Percentiles rank a stretch among this genome's conserved stretches.
These are phyloP conservation scores for Penicillium thymicola DNA, from an alignment of 2,329 filamentous ascomycete genomes.

Conservation along the genomic window DNA sequence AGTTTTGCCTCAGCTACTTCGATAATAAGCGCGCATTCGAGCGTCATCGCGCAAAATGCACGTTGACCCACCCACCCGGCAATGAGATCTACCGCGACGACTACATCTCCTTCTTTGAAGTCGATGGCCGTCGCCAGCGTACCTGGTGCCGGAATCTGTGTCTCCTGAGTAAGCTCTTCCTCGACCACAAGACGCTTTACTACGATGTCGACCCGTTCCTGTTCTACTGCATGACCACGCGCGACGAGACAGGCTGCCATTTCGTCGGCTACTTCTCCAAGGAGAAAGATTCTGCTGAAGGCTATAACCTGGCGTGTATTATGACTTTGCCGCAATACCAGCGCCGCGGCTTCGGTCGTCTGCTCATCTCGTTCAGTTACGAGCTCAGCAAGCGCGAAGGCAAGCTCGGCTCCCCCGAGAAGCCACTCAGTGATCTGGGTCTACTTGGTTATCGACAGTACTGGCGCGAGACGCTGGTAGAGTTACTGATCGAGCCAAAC, in stretches of 20 bases:
- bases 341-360: conserved; percentile 84
- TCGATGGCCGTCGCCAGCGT: conserved; percentile 93
- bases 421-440: conserved; percentile 90
- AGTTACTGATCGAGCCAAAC: conserved; percentile 72
- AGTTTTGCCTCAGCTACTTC: conserved; percentile 93
- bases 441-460: conserved; percentile 93
- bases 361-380: conserved; percentile 96
- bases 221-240: conserved; percentile 96
- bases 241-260: conserved; percentile 86
- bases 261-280: conserved; percentile 99
- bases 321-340: conserved; percentile 95
- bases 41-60: conserved; percentile 86
- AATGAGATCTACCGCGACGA: conserved; percentile 96
- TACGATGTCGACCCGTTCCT: conserved; percentile 97
- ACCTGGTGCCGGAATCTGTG: conserved; percentile 99
- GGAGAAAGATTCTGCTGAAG: conserved; percentile 94
- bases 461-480: conserved; percentile 93
- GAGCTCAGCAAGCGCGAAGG: conserved; percentile 93
- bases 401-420: conserved; percentile 93
- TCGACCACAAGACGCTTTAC: conserved; percentile 98
- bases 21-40: conserved; percentile 77
- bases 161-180: conserved; percentile 89
- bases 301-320: conserved; percentile 98
- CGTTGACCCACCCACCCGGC: conserved; percentile 84
- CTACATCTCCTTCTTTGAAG: conserved; percentile 92